These are phyloP conservation scores for Lactarius deliciosus DNA, from an alignment of 768 basidiomycete genomes.

Conservation along the genomic window DNA sequence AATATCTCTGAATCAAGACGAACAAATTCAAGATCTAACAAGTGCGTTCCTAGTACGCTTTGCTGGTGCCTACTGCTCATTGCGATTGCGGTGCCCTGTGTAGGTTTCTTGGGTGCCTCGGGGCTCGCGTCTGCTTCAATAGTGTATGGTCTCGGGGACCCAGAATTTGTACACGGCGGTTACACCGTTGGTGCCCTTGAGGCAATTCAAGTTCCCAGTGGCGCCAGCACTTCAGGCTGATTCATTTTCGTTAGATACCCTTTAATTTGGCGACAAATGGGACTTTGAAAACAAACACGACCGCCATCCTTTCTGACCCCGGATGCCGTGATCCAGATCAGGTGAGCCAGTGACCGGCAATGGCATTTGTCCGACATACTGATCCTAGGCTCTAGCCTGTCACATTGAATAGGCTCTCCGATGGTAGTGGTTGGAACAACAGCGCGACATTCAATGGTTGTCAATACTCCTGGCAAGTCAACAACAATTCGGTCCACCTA, in stretches of 20 bases:
- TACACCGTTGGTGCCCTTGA: conserved; percentile 51
- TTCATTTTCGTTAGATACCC: conserved; percentile 38
- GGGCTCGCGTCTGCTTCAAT: conserved; percentile 53
- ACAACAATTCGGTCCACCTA: conserved; percentile 40
- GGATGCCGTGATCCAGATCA: conserved; percentile 42
- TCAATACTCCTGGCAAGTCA: conserved; percentile 42
- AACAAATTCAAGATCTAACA: conserved; percentile 48
- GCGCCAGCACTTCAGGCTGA: background rate
- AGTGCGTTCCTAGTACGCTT: conserved; percentile 36
- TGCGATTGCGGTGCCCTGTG: background rate
- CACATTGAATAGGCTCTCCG: conserved; percentile 38
- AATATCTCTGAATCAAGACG: conserved; percentile 47
- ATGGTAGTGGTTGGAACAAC: conserved; percentile 45
- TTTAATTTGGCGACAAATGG: conserved; percentile 42
- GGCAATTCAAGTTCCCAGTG: conserved; percentile 34
- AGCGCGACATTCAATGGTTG: conserved; percentile 43
- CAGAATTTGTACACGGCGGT: conserved; percentile 46
- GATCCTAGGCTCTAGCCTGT: conserved; percentile 34
- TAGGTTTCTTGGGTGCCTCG: conserved; percentile 54
- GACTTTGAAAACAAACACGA: conserved; percentile 49
- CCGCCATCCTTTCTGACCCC: conserved; percentile 47
- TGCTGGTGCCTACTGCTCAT: conserved; percentile 3
- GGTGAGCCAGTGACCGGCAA: conserved; percentile 33
- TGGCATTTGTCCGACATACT: background rate
- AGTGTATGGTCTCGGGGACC: conserved; percentile 45